Percentiles rank a stretch among this genome's conserved stretches.
phyloP scores from a whole-genome alignment of 2,329 filamentous ascomycete species.

The Pseudophaeomoniella oleicola region DNA sequence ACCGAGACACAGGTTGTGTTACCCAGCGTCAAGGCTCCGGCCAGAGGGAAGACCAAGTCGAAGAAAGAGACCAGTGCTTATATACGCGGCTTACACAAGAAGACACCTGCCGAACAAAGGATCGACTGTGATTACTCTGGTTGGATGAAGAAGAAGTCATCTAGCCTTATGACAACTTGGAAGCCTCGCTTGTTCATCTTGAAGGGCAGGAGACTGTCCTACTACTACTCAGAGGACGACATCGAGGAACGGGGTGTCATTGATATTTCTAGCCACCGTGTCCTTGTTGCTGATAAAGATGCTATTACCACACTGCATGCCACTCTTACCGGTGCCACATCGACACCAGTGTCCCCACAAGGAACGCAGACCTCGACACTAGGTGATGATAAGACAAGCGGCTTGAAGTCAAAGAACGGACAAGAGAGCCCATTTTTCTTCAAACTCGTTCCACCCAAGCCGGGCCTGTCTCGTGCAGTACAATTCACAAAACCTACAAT shows the following conservation, averaged over 20 bases:
- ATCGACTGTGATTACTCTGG: slow-evolving; percentile 80
- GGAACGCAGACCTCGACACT: slow-evolving; percentile 17
- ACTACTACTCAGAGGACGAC: slow-evolving; percentile 91
- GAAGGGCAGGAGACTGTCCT: slow-evolving; percentile 77
- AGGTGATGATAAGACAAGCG: slow-evolving; percentile 11
- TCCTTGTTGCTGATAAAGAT: slow-evolving; percentile 88
- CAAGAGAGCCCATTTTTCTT: slow-evolving; percentile 81
- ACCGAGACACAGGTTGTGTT: slow-evolving; percentile 27
- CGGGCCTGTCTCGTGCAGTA: slow-evolving; percentile 75
- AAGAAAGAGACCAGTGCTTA: slow-evolving; percentile 97
- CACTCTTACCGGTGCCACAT: slow-evolving; percentile 74
- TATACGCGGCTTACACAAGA: slow-evolving; percentile 68
- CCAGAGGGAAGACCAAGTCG: slow-evolving; percentile 42
- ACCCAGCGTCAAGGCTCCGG: slow-evolving; percentile 35
- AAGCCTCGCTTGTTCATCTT: slow-evolving; percentile 93
- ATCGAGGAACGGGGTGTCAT: slow-evolving; percentile 89
- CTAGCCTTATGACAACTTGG: slow-evolving; percentile 93
- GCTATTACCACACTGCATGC: slow-evolving; percentile 81
- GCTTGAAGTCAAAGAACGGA: slow-evolving; percentile 1
- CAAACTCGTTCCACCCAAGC: slow-evolving; percentile 84
- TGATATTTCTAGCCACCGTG: slow-evolving; percentile 92
- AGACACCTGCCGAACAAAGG: slow-evolving; percentile 70
- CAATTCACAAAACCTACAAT: slow-evolving; percentile 96
- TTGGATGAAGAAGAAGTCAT: slow-evolving; percentile 99
- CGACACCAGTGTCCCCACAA: slow-evolving; percentile 42